Percentiles rank a stretch among this genome's conserved stretches.
Conservation (phyloP, 768 basidiomycete species). For the Tricholomella constricta region DNA sequence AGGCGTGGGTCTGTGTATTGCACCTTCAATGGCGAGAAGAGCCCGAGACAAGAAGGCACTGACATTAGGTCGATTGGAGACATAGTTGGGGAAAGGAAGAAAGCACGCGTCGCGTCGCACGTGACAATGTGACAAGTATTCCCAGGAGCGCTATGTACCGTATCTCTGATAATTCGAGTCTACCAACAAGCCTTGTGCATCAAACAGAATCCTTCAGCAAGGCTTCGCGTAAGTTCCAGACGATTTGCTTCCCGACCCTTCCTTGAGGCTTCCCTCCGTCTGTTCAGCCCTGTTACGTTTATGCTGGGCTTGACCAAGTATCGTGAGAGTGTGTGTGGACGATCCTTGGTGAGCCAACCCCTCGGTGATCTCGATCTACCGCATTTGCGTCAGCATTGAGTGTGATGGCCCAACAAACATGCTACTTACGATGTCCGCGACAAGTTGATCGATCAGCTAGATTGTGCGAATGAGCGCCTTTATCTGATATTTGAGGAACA, state of each 20-base stretch:
- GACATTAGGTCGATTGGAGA: constrained; percentile 16
- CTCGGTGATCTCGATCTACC: constrained; percentile 66
- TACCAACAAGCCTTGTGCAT: neutral
- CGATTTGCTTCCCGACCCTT: constrained; percentile 45
- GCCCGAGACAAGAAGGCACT: neutral
- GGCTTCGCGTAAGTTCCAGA: constrained; percentile 71
- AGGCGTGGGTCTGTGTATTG: constrained; percentile 23
- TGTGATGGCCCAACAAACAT: neutral
- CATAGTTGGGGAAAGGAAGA: constrained; percentile 8
- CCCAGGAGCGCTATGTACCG: no score
- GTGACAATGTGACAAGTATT: constrained; percentile 15
- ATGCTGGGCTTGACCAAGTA: constrained; percentile 33
- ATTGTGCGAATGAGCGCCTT: constrained; percentile 52
- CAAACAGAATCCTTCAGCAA: constrained; percentile 43
- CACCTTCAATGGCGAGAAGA: neutral
- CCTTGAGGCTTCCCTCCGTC: constrained; percentile 45
- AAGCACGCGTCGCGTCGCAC: constrained; percentile 14
- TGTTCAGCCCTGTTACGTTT: constrained; percentile 37
- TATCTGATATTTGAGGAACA: constrained; percentile 39
- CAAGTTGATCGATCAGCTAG: constrained; percentile 64
- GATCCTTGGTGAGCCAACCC: constrained; percentile 49
- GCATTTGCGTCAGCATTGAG: neutral
- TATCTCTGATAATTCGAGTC: no score
- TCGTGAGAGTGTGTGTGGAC: constrained; percentile 52
- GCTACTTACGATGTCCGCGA: constrained; percentile 63